phyloP scores from a whole-genome alignment of 306 rosid species.

The Notholithocarpus densiflorus region DNA sequence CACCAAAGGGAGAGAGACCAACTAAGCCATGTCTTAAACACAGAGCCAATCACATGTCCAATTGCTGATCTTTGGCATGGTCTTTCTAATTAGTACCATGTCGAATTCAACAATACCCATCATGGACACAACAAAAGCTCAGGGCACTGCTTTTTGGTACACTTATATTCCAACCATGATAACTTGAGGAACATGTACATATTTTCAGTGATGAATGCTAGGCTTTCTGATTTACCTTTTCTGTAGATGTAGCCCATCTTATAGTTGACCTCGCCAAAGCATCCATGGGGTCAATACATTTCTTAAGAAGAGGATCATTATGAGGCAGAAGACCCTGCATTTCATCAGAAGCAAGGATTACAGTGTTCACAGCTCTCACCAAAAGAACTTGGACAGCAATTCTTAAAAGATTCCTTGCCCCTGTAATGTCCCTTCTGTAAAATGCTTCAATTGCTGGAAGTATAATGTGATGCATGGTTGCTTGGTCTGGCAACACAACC shows the following conservation, averaged over 20 bases:
- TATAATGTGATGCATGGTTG: conserved; percentile 11
- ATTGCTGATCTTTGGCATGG: not conserved
- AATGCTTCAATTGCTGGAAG: conserved; percentile 45
- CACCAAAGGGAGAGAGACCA: not conserved
- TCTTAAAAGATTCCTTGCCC: conserved; percentile 50
- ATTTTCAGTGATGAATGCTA: conserved; percentile 12
- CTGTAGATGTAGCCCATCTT: conserved; percentile 42
- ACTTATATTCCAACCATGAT: not conserved
- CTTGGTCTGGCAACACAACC: conserved; percentile 17
- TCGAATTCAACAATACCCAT: not conserved
- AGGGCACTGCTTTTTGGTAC: not conserved
- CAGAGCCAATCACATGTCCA: not conserved
- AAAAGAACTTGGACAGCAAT: conserved; percentile 45
- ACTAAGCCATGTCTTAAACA: not conserved
- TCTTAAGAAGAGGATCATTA: conserved; percentile 47
- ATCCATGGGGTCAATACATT: conserved; percentile 52
- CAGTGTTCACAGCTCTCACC: conserved; percentile 41
- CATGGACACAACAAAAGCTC: not conserved
- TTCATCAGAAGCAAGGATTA: conserved; percentile 50
- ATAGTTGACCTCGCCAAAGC: conserved; percentile 49
- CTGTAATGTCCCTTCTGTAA: conserved; percentile 41
- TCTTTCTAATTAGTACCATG: not conserved
- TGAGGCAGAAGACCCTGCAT: conserved; percentile 45
- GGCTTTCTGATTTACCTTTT: conserved; percentile 6
- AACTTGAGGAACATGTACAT: not conserved